phyloP scores from a whole-genome alignment of 495 filamentous ascomycete species.

The Trichoderma orchidacearum region DNA sequence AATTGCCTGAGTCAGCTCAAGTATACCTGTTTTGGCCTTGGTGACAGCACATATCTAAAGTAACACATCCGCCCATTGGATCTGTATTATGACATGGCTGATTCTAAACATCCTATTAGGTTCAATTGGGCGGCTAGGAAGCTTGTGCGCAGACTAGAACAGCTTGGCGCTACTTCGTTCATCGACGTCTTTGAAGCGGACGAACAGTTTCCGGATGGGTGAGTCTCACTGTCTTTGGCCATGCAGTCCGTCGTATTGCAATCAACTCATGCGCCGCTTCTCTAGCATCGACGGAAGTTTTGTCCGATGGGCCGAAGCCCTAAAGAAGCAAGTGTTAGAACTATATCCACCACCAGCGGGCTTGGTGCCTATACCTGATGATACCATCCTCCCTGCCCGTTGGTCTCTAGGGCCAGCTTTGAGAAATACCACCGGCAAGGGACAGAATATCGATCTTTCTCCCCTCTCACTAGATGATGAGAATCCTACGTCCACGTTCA shows the following conservation, averaged over 20 bases:
- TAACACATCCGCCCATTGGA: constrained; percentile 18
- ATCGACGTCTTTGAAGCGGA: constrained; percentile 75
- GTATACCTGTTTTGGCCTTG: constrained; percentile 81
- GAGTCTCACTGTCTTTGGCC: constrained; percentile 14
- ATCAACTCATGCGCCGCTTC: not conserved
- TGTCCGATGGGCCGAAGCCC: constrained; percentile 57
- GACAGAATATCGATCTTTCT: not conserved
- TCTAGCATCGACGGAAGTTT: constrained; percentile 61
- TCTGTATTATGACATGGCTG: constrained; percentile 1
- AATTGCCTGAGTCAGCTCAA: constrained; percentile 50
- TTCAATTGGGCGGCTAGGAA: constrained; percentile 92
- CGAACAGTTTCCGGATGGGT: constrained; percentile 89
- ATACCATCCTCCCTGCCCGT: constrained; percentile 66
- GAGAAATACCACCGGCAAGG: not conserved
- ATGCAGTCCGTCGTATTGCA: not conserved
- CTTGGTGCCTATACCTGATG: constrained; percentile 54
- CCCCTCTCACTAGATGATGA: not conserved
- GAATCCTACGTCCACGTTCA: not conserved
- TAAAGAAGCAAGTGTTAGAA: constrained; percentile 50
- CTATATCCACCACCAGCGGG: constrained; percentile 54
- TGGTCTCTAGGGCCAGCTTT: constrained; percentile 48
- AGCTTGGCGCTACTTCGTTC: constrained; percentile 71
- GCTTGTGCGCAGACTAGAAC: constrained; percentile 68
- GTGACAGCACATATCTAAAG: constrained; percentile 90
- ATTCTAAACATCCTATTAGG: constrained; percentile 23